Evolutionary conservation across 495 filamentous ascomycete genomes (phyloP).

Genomic region (Pyrenula massariospora): DNA sequence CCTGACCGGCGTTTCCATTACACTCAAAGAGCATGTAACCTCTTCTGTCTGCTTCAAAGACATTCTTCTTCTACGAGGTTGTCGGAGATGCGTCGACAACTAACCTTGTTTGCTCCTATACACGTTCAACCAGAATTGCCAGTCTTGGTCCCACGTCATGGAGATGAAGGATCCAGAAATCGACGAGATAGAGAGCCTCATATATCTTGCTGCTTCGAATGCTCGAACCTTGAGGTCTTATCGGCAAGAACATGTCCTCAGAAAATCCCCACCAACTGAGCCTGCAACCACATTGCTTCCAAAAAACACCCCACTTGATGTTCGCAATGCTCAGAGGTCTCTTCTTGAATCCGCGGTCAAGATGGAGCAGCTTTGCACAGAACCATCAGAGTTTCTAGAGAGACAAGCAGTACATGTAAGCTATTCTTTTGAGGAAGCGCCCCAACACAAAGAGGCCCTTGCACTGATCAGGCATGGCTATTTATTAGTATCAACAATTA

Average conservation of each 20-base stretch:
- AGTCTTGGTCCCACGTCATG: too few relatives aligned
- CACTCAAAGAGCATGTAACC: too few relatives aligned
- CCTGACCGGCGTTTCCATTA: too few relatives aligned
- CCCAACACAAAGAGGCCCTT: background rate
- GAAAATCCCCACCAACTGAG: background rate
- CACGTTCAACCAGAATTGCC: too few relatives aligned
- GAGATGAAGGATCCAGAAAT: background rate
- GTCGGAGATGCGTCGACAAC: too few relatives aligned
- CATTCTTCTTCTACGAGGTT: too few relatives aligned
- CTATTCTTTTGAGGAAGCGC: background rate
- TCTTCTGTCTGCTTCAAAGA: too few relatives aligned
- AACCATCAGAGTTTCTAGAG: background rate
- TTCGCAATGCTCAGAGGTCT: background rate
- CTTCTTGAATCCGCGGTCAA: background rate
- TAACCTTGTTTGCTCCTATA: too few relatives aligned
- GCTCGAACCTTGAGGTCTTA: background rate
- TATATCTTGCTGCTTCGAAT: background rate
- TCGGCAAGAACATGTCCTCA: background rate
- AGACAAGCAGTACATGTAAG: background rate
- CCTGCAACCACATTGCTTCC: background rate
- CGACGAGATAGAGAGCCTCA: background rate
- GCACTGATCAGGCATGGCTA: background rate
- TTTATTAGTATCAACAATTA: background rate
- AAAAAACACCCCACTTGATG: background rate
- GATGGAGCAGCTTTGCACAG: background rate